Conservation (phyloP, 2,329 filamentous ascomycete genomes). For the Pochonia chlamydosporia region DNA sequence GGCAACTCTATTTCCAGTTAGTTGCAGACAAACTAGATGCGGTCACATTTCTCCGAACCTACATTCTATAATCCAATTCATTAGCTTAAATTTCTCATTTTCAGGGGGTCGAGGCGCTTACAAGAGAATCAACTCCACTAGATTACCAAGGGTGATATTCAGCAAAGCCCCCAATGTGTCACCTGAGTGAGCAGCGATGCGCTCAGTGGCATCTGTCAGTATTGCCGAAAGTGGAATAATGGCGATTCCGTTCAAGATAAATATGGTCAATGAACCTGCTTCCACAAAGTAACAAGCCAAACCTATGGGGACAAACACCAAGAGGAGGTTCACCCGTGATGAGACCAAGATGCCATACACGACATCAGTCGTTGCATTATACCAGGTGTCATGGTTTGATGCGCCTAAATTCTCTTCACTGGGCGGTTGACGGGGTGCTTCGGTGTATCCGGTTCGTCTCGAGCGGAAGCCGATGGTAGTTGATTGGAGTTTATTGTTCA, state of each 20-base stretch:
- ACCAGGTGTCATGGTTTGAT: not conserved
- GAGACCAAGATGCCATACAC: conserved; percentile 18
- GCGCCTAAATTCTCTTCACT: not conserved
- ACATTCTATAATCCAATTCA: conserved; percentile 22
- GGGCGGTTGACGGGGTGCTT: not conserved
- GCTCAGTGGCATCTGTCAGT: conserved; percentile 54
- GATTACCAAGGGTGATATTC: conserved; percentile 58
- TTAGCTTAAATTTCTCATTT: not conserved
- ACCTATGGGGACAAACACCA: conserved; percentile 67
- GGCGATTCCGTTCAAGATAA: conserved; percentile 55
- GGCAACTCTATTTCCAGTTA: conserved; percentile 36
- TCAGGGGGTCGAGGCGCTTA: conserved; percentile 25
- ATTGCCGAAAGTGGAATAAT: conserved; percentile 54
- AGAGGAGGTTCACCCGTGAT: conserved; percentile 56
- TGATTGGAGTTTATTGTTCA: no score
- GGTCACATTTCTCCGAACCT: conserved; percentile 12
- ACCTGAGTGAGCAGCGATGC: conserved; percentile 49
- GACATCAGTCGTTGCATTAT: not conserved
- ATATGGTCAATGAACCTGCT: conserved; percentile 36
- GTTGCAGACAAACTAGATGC: not conserved
- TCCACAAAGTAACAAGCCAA: conserved; percentile 45
- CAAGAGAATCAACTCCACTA: conserved; percentile 58
- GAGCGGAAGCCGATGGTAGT: no score
- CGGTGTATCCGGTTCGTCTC: not conserved
- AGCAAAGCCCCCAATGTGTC: conserved; percentile 54